Base-by-base conservation (phyloP, 2,329 filamentous ascomycete genomes). In the Torrubiellomyces zombiae region DNA sequence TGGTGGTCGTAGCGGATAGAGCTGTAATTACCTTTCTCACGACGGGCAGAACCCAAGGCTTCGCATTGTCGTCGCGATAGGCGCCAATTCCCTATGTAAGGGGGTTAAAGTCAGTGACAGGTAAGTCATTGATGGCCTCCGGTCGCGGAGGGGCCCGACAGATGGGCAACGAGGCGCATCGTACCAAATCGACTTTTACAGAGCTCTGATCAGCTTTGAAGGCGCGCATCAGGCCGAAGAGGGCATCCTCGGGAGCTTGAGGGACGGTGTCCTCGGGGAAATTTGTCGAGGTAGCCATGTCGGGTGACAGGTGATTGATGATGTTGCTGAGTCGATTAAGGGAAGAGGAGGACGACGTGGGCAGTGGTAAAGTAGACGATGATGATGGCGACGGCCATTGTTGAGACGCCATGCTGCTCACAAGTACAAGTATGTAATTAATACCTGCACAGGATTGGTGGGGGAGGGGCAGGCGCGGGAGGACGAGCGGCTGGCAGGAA, bases 21-120 rank as follows among this genome's bases (percentile, higher is more conserved):
- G n/a, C n/a, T n/a, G n/a, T n/a, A n/a, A n/a, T n/a, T 58, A 92
- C 86, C 79, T 92, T 91, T 59, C 82, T 91, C 33, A 95, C 86
- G 3, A 95, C 86, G 12, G 89, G 86, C 34, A 98, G 58, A 33
- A 98, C 74, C 89, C 89, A 98, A 3, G 89, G 89, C 61, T 95
- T 95, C 32, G 83, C 86, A 47, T 85, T 77, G 57, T 95, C 66
- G 46, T 93, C 89, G 48, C 89, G 69, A 57, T 98, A 98, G 30
- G 89, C 89, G 40, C 89, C 89, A 58, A 95, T 73, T 30, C 70
- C 70, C 67, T 70, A 30, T 23, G 22, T 18, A 14, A 14, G 21
- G 12, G 19, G 16, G 26, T n/a, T 15, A 36, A 32, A 20, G 20
- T 29, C 17, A 24, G 23, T 24, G 20, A 30, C 14, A 12, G 14